Base-by-base conservation (phyloP, 2,329 filamentous ascomycete genomes). In the Penicillium frequentans region DNA sequence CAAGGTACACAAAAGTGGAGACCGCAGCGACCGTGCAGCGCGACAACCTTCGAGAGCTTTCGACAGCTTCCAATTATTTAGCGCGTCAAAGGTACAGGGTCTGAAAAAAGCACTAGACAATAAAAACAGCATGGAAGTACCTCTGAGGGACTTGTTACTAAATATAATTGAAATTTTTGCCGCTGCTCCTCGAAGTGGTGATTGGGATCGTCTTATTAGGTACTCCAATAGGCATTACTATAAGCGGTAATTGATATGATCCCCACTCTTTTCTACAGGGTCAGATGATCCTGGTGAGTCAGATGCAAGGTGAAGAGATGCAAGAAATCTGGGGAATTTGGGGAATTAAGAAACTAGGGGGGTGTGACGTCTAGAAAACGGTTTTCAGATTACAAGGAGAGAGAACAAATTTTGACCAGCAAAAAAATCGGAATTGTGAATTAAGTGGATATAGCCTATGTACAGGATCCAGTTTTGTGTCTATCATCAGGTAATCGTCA, bases 391-490 rank as follows among this genome's bases (percentile, higher is more conserved):
- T 35, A 11, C 10, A 26, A 5, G 9, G 13, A 16, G 46, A 27
- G 14, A 49, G 8, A 39, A 3, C 1, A 4, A 13, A 23, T 19
- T 26, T 62, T 63, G 58, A 35, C 58, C 60, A 61, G 60, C 60
- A 57, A 63, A 62, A 58, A 53, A 37, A 39, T 42, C 2, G 29
- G 16, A 29, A 21, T 52, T 45, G 37, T 50, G 16, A 52, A 56
- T 60, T 54, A 60, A 43, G 45, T 52, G 58, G 55, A 59, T 57
- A 52, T 50, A 52, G 43, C 54, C 54, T 62, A 60, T 62, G 31
- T 62, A 58, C 52, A 62, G 47, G 37, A 49, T 24, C 54, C 54
- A 10, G 46, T 55, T 60, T 62, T 65, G 49, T 19, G 10, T 61
- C 39, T 49, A 55, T 62, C 50, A 39, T 61, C 39, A 13, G 11